phyloP scores from a whole-genome alignment of 768 basidiomycete species.

The Asterophora parasitica region DNA sequence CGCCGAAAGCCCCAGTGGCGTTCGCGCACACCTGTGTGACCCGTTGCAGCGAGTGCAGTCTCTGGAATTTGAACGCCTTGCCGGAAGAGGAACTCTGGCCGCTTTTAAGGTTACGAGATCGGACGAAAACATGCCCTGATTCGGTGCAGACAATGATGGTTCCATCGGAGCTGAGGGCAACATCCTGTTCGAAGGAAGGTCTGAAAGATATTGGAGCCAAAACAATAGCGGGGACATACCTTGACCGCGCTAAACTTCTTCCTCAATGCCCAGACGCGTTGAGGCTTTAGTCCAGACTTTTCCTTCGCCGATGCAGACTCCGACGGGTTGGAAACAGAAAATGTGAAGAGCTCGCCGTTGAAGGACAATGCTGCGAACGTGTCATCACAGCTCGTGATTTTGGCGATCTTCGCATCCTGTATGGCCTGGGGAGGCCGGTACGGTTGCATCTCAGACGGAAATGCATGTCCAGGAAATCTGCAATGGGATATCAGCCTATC shows the following conservation, averaged over 20 bases:
- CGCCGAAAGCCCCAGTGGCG: slow-evolving; percentile 84
- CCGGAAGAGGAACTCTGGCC: slow-evolving; percentile 21
- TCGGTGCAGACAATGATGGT: slow-evolving; percentile 89
- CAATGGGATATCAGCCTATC: background rate
- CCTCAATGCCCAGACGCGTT: slow-evolving; percentile 85
- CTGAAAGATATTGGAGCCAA: background rate
- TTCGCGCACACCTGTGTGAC: slow-evolving; percentile 80
- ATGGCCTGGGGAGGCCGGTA: slow-evolving; percentile 80
- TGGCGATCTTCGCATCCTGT: slow-evolving; percentile 66
- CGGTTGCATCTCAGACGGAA: slow-evolving; percentile 69
- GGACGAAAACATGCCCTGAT: slow-evolving; percentile 91
- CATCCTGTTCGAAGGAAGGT: slow-evolving; percentile 48
- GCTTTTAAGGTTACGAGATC: slow-evolving; percentile 49
- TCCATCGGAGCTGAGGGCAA: slow-evolving; percentile 84
- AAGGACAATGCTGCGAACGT: slow-evolving; percentile 78
- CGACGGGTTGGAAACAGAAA: slow-evolving; percentile 40
- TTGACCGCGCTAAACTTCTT: slow-evolving; percentile 83
- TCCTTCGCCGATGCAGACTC: slow-evolving; percentile 27
- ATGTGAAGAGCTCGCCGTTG: slow-evolving; percentile 91
- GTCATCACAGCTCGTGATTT: slow-evolving; percentile 75
- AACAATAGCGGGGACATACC: slow-evolving; percentile 31
- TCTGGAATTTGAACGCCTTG: slow-evolving; percentile 73
- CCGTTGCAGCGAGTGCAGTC: slow-evolving; percentile 80
- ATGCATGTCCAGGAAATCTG: slow-evolving; percentile 73
- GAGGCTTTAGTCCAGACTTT: slow-evolving; percentile 59